Base-by-base conservation (phyloP, 1,284 basidiomycete species). In the Pseudozyma hubeiensis region DNA sequence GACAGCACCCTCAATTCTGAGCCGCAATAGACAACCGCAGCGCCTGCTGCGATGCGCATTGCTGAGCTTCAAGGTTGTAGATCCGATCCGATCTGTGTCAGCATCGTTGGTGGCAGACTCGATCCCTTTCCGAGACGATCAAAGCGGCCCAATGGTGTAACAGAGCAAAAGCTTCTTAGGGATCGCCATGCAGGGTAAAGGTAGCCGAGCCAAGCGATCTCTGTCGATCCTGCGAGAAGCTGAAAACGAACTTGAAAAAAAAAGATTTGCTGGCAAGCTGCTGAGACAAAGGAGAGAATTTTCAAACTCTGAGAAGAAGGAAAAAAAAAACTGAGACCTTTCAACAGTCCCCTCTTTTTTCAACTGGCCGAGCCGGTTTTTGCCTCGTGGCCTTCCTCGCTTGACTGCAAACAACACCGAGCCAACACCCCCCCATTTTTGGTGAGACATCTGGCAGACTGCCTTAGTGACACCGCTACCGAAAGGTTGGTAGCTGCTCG, bases 1-100 rank as follows among this genome's bases (percentile, higher is more conserved):
- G 57, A 52, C 53, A 56, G 56, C 48, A 54, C 62, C 54, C 62
- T 53, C 55, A 19, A 47, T 54, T 64, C 35, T 37, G 35, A 37
- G 35, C 14, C 24, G 24, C 24, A 24, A 24, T 24, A 24, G 24
- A 24, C 24, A 24, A 24, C 24, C 24, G 24, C 24, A 24, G 24
- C 24, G 24, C 24, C 24, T 24, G 24, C 24, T 24, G 24, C 24
- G 24, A 24, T 24, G 24, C 24, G 24, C 24, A 24, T 24, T 24
- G 24, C 24, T 24, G 24, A 24, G 24, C 24, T 24, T 24, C 24
- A 24, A 24, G 24, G 24, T 24, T 24, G 24, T 24, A 24, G 24
- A 24, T 24, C 24, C 24, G 24, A 24, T 24, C 24, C 24, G 24
- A 24, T 24, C 24, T 24, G 24, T 24, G 24, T 24, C 24, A 24